A percentile compares a stretch with the other conserved stretches of the same genome.
These are phyloP conservation scores for Pleurotus djamor DNA, from an alignment of 768 basidiomycete genomes.

Conservation along the genomic window DNA sequence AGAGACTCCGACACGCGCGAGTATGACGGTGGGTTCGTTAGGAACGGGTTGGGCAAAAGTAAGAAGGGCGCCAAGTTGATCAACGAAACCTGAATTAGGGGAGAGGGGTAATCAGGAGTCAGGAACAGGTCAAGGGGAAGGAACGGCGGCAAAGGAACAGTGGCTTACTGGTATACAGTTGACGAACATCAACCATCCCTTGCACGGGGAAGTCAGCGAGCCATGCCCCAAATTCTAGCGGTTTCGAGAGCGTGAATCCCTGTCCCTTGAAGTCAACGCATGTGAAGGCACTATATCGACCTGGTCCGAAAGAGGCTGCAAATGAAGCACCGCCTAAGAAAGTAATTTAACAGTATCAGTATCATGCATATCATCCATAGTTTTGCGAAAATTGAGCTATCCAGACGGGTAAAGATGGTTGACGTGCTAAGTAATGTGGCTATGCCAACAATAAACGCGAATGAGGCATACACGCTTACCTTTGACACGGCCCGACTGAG, in stretches of 20 bases:
- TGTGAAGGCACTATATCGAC: constrained; percentile 53
- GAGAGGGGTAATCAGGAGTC: not conserved
- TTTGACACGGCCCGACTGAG: constrained; percentile 44
- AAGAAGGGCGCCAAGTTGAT: constrained; percentile 52
- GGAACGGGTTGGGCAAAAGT: constrained; percentile 44
- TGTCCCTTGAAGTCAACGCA: constrained; percentile 62
- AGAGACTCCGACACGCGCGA: constrained; percentile 64
- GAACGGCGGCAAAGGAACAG: not conserved
- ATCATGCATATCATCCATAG: no score
- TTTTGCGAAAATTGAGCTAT: no score
- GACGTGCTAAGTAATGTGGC: not conserved
- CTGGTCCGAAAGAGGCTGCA: constrained; percentile 58
- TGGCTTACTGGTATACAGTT: constrained; percentile 45
- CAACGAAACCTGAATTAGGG: constrained; percentile 34
- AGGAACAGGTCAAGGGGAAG: not conserved
- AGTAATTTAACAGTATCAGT: not conserved
- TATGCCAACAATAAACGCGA: not conserved
- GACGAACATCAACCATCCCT: constrained; percentile 40
- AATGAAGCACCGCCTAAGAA: constrained; percentile 31
- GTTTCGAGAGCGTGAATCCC: constrained; percentile 41
- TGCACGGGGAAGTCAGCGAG: constrained; percentile 45
- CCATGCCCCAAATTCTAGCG: constrained; percentile 57
- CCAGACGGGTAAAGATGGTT: no score
- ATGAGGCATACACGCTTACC: constrained; percentile 22
- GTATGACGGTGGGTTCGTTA: constrained; percentile 37